Evolutionary conservation across 768 basidiomycete species (phyloP).

Genomic region (Punctularia strigosozonata): DNA sequence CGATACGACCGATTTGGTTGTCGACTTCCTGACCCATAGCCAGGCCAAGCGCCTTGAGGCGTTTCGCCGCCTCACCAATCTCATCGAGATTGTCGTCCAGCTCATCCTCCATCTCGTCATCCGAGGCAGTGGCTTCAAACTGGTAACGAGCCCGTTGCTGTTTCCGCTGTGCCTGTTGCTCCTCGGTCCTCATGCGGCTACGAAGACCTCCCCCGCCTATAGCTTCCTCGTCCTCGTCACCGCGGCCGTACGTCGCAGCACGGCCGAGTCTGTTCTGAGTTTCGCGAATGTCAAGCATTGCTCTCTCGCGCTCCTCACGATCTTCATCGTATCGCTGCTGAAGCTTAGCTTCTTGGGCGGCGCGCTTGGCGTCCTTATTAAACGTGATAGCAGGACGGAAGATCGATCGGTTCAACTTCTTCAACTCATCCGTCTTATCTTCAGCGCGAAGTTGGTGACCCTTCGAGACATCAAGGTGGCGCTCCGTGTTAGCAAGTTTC

Average conservation of each 20-base stretch:
- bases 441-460: constrained; percentile 80
- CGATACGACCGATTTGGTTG: constrained; percentile 72
- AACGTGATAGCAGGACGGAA: constrained; percentile 87
- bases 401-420: constrained; percentile 88
- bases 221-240: constrained; percentile 28
- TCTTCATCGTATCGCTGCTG: constrained; percentile 83
- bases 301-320: constrained; percentile 69
- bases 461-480: constrained; percentile 87
- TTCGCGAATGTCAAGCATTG: constrained; percentile 77
- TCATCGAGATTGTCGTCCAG: constrained; percentile 87
- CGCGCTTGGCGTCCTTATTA: constrained; percentile 88
- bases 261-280: constrained; percentile 76
- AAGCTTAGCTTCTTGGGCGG: constrained; percentile 76
- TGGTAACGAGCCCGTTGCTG: constrained; percentile 78
- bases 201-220: constrained; percentile 23
- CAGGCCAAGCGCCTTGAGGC: constrained; percentile 65
- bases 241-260: constrained; percentile 52
- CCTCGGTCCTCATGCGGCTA: constrained; percentile 32
- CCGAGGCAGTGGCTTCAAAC: constrained; percentile 82
- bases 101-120: constrained; percentile 93
- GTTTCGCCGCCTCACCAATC: constrained; percentile 64
- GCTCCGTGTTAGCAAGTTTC: constrained; percentile 87
- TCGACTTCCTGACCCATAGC: constrained; percentile 87
- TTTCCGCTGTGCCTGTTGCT: constrained; percentile 43
- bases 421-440: constrained; percentile 89